Conservation (phyloP, 2,329 filamentous ascomycete genomes). For the Cercospora sp. region DNA sequence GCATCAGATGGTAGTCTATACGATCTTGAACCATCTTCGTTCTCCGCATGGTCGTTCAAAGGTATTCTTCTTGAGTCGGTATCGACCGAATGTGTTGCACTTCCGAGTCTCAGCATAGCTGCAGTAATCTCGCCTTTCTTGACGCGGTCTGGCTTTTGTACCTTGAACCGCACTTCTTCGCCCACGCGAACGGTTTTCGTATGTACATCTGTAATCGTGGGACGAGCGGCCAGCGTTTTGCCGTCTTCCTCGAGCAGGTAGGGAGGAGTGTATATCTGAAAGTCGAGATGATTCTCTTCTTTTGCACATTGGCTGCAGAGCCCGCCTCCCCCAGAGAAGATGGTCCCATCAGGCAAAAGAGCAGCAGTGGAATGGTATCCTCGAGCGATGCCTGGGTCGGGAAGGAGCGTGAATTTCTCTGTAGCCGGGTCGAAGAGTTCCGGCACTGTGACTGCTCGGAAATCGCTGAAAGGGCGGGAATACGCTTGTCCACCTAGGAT, state of each 20-base stretch:
- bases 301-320: constrained; percentile 44
- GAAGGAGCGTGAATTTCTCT: constrained; percentile 21
- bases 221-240: not conserved
- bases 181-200: constrained; percentile 9
- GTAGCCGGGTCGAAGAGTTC: constrained; percentile 28
- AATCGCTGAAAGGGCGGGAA: constrained; percentile 26
- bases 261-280: constrained; percentile 57
- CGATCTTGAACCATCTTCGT: not conserved
- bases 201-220: not conserved
- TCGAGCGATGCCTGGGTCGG: constrained; percentile 41
- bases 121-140: not conserved
- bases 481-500: constrained; percentile 36
- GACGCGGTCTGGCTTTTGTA: constrained; percentile 37
- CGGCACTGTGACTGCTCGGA: constrained; percentile 20
- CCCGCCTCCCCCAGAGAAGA: constrained; percentile 56
- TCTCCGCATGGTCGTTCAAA: not conserved
- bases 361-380: constrained; percentile 55
- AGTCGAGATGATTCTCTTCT: constrained; percentile 54
- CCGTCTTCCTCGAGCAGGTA: constrained; percentile 48
- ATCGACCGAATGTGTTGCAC: constrained; percentile 58
- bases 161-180: constrained; percentile 1
- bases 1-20: not conserved
- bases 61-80: constrained; percentile 59
- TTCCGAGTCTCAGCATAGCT: constrained; percentile 51
- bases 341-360: constrained; percentile 54